Evolutionary conservation across 1,284 basidiomycete species (phyloP).

Genomic region (Neonothopanus nambi): DNA sequence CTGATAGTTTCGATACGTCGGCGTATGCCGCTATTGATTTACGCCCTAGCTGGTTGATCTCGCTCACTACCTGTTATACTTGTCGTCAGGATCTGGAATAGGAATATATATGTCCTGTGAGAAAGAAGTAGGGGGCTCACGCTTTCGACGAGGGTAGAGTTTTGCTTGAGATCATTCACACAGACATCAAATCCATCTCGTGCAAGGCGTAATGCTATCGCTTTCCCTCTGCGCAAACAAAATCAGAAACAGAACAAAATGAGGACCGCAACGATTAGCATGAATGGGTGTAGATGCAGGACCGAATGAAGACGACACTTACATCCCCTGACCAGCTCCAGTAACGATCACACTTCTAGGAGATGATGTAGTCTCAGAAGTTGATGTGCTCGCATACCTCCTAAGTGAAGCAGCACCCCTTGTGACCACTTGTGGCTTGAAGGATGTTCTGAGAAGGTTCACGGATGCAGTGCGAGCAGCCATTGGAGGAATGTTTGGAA

Average conservation of each 20-base stretch:
- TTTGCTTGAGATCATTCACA: slow-evolving; percentile 13
- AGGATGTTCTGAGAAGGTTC: too few species aligned
- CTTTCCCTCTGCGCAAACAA: slow-evolving; percentile 8
- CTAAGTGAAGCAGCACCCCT: background rate
- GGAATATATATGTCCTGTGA: background rate
- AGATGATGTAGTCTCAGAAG: too few species aligned
- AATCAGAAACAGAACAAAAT: too few species aligned
- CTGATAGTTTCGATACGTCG: slow-evolving; percentile 15
- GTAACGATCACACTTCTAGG: slow-evolving; percentile 4
- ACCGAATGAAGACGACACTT: background rate
- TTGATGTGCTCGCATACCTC: background rate
- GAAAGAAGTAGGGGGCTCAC: slow-evolving; percentile 2
- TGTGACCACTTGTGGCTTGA: too few species aligned
- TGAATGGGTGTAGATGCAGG: background rate
- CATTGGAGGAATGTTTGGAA: too few species aligned
- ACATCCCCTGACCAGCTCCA: slow-evolving; percentile 6
- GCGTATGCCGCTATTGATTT: slow-evolving; percentile 10
- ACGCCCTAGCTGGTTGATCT: slow-evolving; percentile 13
- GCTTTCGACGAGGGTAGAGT: slow-evolving; percentile 6
- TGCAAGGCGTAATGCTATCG: slow-evolving; percentile 14
- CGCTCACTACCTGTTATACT: slow-evolving; percentile 11
- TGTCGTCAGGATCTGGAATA: background rate
- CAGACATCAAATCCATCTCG: slow-evolving; percentile 15
- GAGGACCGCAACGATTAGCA: background rate
- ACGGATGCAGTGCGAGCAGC: too few species aligned